These are phyloP conservation scores for Hyaloscypha variabilis DNA, from an alignment of 495 filamentous ascomycete genomes.

Conservation along the genomic window DNA sequence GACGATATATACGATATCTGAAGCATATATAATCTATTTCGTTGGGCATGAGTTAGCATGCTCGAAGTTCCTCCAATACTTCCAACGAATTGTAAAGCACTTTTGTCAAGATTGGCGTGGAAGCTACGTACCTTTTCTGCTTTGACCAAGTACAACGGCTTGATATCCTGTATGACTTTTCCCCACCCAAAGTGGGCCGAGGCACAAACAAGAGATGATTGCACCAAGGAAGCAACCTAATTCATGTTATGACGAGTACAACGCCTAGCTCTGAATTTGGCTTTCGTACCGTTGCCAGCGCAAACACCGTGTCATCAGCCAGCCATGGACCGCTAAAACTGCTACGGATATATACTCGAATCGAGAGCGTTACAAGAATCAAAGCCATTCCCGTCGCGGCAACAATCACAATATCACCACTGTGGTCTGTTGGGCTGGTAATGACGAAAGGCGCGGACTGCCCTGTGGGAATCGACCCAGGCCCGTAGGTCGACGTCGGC, in stretches of 20 bases:
- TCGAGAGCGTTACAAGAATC: conserved; percentile 36
- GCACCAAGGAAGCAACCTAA: not conserved
- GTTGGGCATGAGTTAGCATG: not conserved
- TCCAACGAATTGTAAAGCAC: not conserved
- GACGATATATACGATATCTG: conserved; percentile 4
- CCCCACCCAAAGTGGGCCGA: conserved; percentile 7
- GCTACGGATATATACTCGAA: conserved; percentile 48
- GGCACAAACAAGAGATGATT: conserved; percentile 4
- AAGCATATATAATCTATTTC: conserved; percentile 6
- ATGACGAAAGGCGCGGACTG: conserved; percentile 1
- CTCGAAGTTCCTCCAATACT: not conserved
- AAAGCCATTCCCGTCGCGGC: conserved; percentile 3
- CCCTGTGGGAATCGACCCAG: not conserved
- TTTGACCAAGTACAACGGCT: not conserved
- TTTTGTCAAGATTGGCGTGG: not conserved
- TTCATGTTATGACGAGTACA: conserved; percentile 6
- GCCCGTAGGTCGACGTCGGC: conserved; percentile 3
- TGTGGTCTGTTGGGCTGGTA: conserved; percentile 4
- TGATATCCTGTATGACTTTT: not conserved
- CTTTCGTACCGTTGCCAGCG: conserved; percentile 7
- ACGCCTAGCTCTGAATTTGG: conserved; percentile 1
- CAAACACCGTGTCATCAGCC: conserved; percentile 37
- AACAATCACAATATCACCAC: conserved; percentile 2
- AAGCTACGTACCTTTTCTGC: conserved; percentile 8
- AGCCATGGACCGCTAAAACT: conserved; percentile 42